Evolutionary conservation across 2,329 filamentous ascomycete genomes (phyloP).

Genomic region (Neopestalotiopsis rosae): DNA sequence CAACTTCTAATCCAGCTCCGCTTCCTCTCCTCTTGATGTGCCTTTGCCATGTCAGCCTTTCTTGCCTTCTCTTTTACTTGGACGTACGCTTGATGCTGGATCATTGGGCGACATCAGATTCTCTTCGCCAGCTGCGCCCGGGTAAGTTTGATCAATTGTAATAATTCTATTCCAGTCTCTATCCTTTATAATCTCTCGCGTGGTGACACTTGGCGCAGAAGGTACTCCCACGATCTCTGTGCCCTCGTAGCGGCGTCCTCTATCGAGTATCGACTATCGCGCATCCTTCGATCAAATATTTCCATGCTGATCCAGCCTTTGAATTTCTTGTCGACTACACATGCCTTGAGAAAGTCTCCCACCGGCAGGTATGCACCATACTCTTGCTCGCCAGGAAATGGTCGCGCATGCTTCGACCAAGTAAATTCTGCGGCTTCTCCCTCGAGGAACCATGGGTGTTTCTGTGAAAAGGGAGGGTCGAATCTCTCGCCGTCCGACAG

Average conservation of each 20-base stretch:
- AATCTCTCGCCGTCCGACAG: not conserved
- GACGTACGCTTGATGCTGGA: no score
- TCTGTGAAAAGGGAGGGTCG: not conserved
- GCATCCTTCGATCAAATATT: constrained; percentile 1
- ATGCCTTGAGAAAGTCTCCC: not conserved
- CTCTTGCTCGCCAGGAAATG: not conserved
- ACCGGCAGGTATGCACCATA: not conserved
- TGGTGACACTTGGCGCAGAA: not conserved
- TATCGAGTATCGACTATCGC: not conserved
- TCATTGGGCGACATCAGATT: not conserved
- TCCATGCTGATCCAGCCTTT: constrained; percentile 1
- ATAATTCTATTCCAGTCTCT: not conserved
- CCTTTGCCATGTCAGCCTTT: no score
- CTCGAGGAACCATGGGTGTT: not conserved
- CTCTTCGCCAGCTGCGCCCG: not conserved
- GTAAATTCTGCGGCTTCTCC: not conserved
- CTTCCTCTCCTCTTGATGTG: no score
- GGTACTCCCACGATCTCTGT: not conserved
- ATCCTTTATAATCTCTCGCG: not conserved
- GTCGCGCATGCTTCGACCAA: not conserved
- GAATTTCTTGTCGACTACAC: not conserved
- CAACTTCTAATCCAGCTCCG: no score
- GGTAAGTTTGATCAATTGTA: not conserved
- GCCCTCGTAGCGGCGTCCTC: not conserved
- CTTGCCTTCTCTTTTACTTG: no score